Conservation (phyloP, 1,139 yeast genomes). For the Geotrichum restrictum region DNA sequence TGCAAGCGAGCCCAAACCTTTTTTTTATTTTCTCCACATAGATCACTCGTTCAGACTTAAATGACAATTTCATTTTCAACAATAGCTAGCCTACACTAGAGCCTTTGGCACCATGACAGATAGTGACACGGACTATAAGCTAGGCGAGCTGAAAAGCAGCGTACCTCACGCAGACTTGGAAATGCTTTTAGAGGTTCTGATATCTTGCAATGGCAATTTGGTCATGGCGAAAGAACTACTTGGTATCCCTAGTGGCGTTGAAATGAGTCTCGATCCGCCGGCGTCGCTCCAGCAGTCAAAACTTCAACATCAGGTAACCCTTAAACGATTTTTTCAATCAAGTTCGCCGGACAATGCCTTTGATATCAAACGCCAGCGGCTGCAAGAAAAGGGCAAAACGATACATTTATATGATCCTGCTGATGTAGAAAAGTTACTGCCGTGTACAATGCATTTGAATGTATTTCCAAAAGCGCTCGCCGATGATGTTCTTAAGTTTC, state of each 20-base stretch:
- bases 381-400: constrained; percentile 22
- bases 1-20: too few relatives aligned
- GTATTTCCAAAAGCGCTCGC: constrained; percentile 53
- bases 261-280: background rate
- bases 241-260: constrained; percentile 20
- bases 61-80: background rate
- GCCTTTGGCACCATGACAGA: too few relatives aligned
- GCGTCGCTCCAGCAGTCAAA: background rate
- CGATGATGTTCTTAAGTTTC: constrained; percentile 41
- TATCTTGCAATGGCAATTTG: constrained; percentile 37
- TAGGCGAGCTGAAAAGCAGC: constrained; percentile 30
- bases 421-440: constrained; percentile 44
- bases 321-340: constrained; percentile 5
- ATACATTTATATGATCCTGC: constrained; percentile 33
- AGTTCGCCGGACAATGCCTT: background rate
- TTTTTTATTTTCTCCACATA: too few relatives aligned
- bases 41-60: too few relatives aligned
- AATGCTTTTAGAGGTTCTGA: constrained; percentile 36
- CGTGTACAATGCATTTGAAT: constrained; percentile 49
- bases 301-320: constrained; percentile 5
- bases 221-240: constrained; percentile 29
- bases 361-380: constrained; percentile 2
- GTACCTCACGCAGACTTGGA: constrained; percentile 32
- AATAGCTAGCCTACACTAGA: background rate
- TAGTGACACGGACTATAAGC: constrained; percentile 42